Evolutionary conservation across 2,329 filamentous ascomycete genomes (phyloP), one percentile per base, ranked within the genome.

Genomic region (Coniochaeta sp.): DNA sequence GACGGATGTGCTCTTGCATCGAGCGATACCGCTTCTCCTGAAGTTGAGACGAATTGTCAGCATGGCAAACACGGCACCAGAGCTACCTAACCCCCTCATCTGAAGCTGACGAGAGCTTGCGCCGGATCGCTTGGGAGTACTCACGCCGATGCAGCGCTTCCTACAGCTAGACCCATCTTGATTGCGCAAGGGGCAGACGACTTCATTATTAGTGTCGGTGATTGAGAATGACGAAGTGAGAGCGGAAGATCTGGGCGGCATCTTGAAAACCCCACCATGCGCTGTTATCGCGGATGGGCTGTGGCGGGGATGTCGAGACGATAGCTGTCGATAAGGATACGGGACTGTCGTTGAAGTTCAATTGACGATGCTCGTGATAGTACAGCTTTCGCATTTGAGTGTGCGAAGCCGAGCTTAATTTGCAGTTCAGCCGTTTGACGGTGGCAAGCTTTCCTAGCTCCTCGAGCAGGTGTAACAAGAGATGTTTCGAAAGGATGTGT

Each of bases 1-100:
- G 89, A 70, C 95, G 91, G 71, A 99, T 98, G 73, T 99, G 95
- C 83, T 99, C 95, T 78, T 98, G 95, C 91, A 99, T 98, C 64
- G 93, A 98, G 75, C 95, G 92, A 79, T 93, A 99, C 58, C 73
- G 66, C 61, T 75, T 75, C 63, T 75, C 73, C 73, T 75, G 60
- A 59, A 59, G 14, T 40, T 56, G 14, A 36, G 47, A 52, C 6
- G 47, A 31, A 52, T n/a, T 28, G 47, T 52, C 47, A 52, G 34
- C 17, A 43, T 59, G 47, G 38, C 58, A 57, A 56, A 57, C 43
- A 55, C 60, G 61, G 40, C 64, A 26, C 1, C 44, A 17, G 44
- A 59, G 63, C 22, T 31, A 17, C n/a, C n/a, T n/a, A 12, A 52
- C 28, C 47, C 47, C 47, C 47, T 52, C 47, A 52, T 47, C 47